These are phyloP conservation scores for Fusarium metavorans DNA, from an alignment of 2,329 filamentous ascomycete species.

Conservation along the genomic window DNA sequence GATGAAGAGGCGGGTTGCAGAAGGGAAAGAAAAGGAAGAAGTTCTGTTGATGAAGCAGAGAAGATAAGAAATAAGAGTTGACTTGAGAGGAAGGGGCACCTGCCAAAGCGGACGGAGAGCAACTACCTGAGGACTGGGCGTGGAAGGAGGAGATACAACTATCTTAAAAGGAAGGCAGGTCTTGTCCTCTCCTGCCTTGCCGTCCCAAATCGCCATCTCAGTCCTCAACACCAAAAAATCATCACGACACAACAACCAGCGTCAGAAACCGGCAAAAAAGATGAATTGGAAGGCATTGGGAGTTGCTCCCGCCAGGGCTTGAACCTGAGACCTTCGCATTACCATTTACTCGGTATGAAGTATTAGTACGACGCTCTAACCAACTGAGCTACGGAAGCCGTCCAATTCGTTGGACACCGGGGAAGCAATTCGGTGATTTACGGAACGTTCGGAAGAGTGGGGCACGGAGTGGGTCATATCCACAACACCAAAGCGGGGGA, in stretches of 20 bases:
- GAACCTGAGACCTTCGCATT: slow-evolving; percentile 49
- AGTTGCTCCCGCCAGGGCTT: slow-evolving; percentile 48
- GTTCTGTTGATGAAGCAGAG: background rate
- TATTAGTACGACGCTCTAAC: slow-evolving; percentile 49
- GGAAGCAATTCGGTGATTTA: background rate
- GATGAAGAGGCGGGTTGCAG: background rate
- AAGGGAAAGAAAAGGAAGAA: background rate
- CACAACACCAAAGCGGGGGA: background rate
- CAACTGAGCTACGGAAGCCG: slow-evolving; percentile 49
- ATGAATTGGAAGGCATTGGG: slow-evolving; percentile 33
- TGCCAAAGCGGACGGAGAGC: background rate
- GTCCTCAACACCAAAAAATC: background rate
- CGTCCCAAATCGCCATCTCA: background rate
- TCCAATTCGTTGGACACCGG: slow-evolving; percentile 11
- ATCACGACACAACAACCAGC: background rate
- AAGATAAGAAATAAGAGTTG: background rate
- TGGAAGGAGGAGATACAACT: background rate
- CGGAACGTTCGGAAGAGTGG: fast-evolving
- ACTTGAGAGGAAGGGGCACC: background rate
- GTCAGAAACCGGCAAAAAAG: slow-evolving; percentile 12
- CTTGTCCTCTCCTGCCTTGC: background rate
- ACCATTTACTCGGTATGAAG: slow-evolving; percentile 38
- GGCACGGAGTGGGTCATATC: background rate
- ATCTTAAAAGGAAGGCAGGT: background rate
- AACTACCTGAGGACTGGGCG: background rate